These are phyloP conservation scores for Myriosclerotinia scirpicola DNA, from an alignment of 2,329 filamentous ascomycete species.

Conservation along the genomic window DNA sequence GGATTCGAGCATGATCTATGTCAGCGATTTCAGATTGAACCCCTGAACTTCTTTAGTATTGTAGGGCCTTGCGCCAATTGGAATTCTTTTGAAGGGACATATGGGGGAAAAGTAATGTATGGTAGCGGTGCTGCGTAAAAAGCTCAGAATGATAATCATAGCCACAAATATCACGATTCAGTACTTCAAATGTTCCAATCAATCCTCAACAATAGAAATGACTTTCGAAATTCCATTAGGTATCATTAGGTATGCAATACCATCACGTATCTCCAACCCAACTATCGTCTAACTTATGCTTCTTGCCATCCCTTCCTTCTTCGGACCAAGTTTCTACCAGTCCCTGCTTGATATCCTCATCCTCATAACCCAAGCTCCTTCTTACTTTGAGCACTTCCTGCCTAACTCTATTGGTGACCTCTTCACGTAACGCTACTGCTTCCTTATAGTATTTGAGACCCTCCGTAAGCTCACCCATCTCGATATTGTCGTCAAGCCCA, in stretches of 20 bases:
- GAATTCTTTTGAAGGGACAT: too few species aligned
- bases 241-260: neutral
- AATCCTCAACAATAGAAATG: neutral
- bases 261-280: conserved; percentile 27
- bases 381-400: conserved; percentile 79
- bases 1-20: too few species aligned
- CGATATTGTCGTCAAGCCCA: conserved; percentile 39
- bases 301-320: conserved; percentile 34
- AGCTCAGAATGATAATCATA: too few species aligned
- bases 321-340: conserved; percentile 78
- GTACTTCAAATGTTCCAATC: too few species aligned
- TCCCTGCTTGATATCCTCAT: conserved; percentile 75
- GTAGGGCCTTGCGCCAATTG: too few species aligned
- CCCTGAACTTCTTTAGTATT: too few species aligned
- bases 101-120: too few species aligned
- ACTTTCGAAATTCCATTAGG: neutral
- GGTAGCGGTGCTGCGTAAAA: too few species aligned
- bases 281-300: conserved; percentile 29
- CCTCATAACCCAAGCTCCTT: conserved; percentile 64
- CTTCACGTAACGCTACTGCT: conserved; percentile 72
- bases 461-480: conserved; percentile 62
- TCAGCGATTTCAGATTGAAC: too few species aligned
- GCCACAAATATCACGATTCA: too few species aligned
- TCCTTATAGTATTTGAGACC: conserved; percentile 69
- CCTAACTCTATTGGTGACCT: conserved; percentile 76